Evolutionary conservation across 768 basidiomycete genomes (phyloP).

Genomic region (Russula olivacea): DNA sequence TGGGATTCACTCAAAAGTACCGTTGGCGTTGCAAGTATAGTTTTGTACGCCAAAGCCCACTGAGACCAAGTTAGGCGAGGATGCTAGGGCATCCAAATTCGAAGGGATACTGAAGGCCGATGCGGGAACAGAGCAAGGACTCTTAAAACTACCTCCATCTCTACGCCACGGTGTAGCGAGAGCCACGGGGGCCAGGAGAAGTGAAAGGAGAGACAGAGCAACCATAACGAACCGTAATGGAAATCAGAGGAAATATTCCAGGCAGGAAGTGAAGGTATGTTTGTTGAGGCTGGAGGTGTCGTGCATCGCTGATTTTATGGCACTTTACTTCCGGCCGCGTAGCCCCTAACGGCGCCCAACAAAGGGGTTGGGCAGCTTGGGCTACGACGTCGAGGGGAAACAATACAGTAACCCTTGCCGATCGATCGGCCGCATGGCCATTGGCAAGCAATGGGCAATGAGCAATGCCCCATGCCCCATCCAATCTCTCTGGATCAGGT

Average conservation of each 20-base stretch:
- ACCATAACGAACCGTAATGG: neutral
- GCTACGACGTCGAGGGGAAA: neutral
- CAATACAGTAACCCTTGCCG: no score
- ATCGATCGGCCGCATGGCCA: no score
- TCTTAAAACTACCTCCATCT: neutral
- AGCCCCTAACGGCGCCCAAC: neutral
- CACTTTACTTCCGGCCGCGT: neutral
- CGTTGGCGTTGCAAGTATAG: constrained; percentile 3
- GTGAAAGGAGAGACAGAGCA: neutral
- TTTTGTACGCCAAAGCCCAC: constrained; percentile 9
- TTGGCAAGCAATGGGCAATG: neutral
- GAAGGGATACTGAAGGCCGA: neutral
- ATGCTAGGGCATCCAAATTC: neutral
- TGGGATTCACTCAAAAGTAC: constrained; percentile 9
- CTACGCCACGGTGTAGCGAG: neutral
- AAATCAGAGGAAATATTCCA: neutral
- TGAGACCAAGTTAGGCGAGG: neutral
- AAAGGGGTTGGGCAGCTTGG: neutral
- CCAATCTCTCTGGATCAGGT: no score
- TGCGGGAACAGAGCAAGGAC: neutral
- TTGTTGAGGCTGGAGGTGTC: no score
- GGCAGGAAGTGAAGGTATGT: no score
- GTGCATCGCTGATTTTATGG: neutral
- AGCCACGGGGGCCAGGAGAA: neutral
- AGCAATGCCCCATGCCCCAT: no score